Evolutionary conservation across 805 yeast genomes (phyloP), one percentile per base, ranked within the genome.

Genomic region (Metschnikowia continentalis): DNA sequence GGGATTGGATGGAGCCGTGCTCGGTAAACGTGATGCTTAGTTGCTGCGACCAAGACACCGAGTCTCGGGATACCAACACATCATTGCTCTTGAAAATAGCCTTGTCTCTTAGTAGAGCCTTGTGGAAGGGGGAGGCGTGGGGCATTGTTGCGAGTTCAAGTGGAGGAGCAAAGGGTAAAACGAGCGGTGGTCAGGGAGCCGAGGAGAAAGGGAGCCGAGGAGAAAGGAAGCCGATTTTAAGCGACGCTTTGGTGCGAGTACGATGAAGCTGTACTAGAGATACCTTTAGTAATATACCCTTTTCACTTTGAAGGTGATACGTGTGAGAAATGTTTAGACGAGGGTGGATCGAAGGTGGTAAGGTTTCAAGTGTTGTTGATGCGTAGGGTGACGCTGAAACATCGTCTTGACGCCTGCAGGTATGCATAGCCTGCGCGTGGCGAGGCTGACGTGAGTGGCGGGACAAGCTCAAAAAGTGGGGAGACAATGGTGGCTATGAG

Each of bases 21-120:
- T 60, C 62, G 6, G 69, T 66, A 42, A 72, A 68, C 42, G 55
- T 54, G 7, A 73, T 49, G n/a, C 65, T 52, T 42, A 61, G 52
- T 49, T 63, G 60, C 37, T 63, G 69, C 39, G 64, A 59, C 78
- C 78, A 74, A 15, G 67, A 60, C 11, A 65, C 50, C 17, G 69
- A 59, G 49, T 74, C 78, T 13, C 69, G 60, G n/a, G 76, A 71
- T 8, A 73, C 63, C 23, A 61, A 57, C 50, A 72, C 65, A 54
- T 66, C 62, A 17, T 56, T 56, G 5, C 73, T 76, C 23, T 59
- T 54, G 59, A 70, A 68, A 5, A 60, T 47, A 4, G 76, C 78
- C 47, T 65, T 67, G 48, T 66, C 71, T 45, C 68, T 63, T 38
- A 61, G 50, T 47, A 72, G 68, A 7, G 62, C 56, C 49, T 61